Percentiles rank a stretch among this genome's conserved stretches.
These are phyloP conservation scores for Solanum sejunctum DNA, from an alignment of 257 asterid genomes.

Conservation along the genomic window DNA sequence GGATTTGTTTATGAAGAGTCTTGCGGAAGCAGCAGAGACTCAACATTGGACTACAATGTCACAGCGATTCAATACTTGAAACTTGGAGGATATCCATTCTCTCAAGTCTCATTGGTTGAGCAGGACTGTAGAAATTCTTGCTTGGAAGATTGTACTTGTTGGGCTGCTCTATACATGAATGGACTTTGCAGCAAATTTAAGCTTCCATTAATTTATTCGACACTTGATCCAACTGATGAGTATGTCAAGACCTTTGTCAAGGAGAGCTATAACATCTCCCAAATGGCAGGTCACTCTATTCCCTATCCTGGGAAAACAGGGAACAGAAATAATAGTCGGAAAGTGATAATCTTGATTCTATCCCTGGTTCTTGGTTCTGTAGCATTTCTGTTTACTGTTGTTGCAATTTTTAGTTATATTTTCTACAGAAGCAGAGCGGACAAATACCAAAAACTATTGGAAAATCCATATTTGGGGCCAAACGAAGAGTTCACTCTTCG, in stretches of 20 bases:
- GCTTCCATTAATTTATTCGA: conserved; percentile 38
- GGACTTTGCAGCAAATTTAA: conserved; percentile 24
- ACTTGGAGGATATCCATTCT: not conserved
- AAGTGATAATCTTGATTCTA: not conserved
- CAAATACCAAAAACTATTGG: not conserved
- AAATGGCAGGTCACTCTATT: not conserved
- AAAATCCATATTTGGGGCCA: not conserved
- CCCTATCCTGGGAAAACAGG: not conserved
- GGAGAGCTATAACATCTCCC: not conserved
- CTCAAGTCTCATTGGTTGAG: not conserved
- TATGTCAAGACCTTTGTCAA: conserved; percentile 16
- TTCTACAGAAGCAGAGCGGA: not conserved
- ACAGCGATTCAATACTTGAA: not conserved
- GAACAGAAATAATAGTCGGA: not conserved
- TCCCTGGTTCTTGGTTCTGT: conserved; percentile 1
- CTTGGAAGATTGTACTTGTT: conserved; percentile 40
- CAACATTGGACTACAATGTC: not conserved
- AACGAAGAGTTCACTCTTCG: conserved; percentile 18
- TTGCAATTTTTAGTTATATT: not conserved
- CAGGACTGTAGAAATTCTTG: conserved; percentile 25
- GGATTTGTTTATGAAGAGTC: not conserved
- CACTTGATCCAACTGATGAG: not conserved
- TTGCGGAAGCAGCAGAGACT: conserved; percentile 5
- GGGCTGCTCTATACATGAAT: conserved; percentile 17
- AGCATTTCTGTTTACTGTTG: not conserved